Evolutionary conservation across 1,139 yeast species (phyloP), one percentile per base, ranked within the genome.

Genomic region (Ashbya aceris): DNA sequence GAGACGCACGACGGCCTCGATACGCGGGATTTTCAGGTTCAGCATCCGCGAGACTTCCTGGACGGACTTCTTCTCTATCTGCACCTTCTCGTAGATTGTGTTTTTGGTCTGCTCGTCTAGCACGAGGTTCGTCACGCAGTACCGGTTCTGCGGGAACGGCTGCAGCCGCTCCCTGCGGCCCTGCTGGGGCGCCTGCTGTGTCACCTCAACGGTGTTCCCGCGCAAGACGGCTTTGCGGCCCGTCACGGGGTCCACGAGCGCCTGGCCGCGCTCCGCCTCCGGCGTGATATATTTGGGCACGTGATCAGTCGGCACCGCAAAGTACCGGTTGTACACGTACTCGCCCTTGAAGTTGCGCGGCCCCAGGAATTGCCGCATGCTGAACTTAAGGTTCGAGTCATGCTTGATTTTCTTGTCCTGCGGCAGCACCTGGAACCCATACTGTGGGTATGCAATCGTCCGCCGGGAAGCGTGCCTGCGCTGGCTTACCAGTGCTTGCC

Each of bases 331-430:
- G 56, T 77, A 66, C 50, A 71, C 70, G 65, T 85, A 84, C 53
- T 86, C 89, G 27, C 96, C 96, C 58, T 83, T 79, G 61, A 77
- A 74, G 62, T 86, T 86, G 60, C 71, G 76, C 30, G 94, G 94
- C 2, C 97, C 97, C 45, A 86, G 68, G 65, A 84, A 84, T 45
- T 60, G 64, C 41, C 63, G 52, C 61, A 61, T 58, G 2, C 64
- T 62, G 46, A 50, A 51, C 43, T 55, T 55, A 42, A 58, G 41
- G 36, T 57, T 53, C 5, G 75, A 64, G 44, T 68, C 69, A 52
- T 70, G 70, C 41, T 65, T 65, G 49, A 66, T 65, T 39, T 70
- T 65, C 37, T 65, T 56, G 36, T 67, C 67, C 49, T 69, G 69
- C 33, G 67, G 66, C 48, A 70, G 59, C 46, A 64, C 64, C 42